Evolutionary conservation across 2,329 filamentous ascomycete genomes (phyloP), one percentile per base, ranked within the genome.

Genomic region (Dryadomyces quercus-mongolicae): DNA sequence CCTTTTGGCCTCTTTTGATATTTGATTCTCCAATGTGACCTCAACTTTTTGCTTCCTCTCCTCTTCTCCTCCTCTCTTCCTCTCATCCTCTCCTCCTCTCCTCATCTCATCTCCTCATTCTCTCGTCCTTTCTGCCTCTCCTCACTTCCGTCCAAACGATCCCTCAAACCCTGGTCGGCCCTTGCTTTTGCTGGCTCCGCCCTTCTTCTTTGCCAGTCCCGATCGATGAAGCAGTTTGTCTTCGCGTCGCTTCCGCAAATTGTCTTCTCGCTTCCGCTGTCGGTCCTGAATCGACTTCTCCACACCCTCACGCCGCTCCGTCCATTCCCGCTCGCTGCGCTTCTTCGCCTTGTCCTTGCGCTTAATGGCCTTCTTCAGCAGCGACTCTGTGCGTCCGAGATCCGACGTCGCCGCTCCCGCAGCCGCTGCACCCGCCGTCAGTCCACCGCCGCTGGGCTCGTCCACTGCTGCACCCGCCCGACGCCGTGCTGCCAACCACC

Each of bases 321-420:
- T 78, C 88, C 93, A 97, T 65, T 93, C 89, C 65, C 86, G 85
- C 67, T 89, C 88, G 66, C 88, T 94, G 81, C 93, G 95, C 70
- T 84, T 85, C 81, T 96, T 97, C 52, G 80, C 74, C 61, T 84
- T 82, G 64, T 96, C 89, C 73, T 95, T 94, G 61, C 92, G 84
- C 78, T 96, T 96, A 60, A 97, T 75, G 0, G 91, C 87, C 76
- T 95, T 96, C 76, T 95, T 96, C 31, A 98, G 77, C 55, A 95
- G 71, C 48, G 80, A 82, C 59, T 89, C 88, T 12, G 58, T 57
- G 22, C 56, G 49, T 16, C 53, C 55, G 20, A 46, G 18, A 15
- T 47, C 53, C 8, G 51, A 44, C n/a, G 13, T 10, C 18, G 55
- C 44, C 5, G 58, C 59, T 1, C 56, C 59, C 4, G 54, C 52